Evolutionary conservation across 2,329 filamentous ascomycete species (phyloP).

Genomic region (Trichoderma aggressivum): DNA sequence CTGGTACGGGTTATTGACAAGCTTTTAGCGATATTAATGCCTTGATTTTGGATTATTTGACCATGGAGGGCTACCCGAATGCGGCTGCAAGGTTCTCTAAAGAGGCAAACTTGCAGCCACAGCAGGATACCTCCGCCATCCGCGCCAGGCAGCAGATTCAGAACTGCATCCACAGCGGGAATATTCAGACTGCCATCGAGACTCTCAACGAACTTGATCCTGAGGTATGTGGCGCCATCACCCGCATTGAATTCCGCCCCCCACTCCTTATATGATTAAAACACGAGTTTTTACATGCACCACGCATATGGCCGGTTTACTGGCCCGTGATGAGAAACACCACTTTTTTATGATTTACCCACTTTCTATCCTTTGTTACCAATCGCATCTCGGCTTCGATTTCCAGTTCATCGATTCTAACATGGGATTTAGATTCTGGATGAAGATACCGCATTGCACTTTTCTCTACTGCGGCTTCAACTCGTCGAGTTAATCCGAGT

Average conservation of each 20-base stretch:
- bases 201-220: slow-evolving; percentile 86
- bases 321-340: slow-evolving; percentile 87
- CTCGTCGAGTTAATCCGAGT: slow-evolving; percentile 87
- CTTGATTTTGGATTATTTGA: slow-evolving; percentile 93
- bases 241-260: slow-evolving; percentile 41
- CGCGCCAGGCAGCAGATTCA: slow-evolving; percentile 77
- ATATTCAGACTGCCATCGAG: slow-evolving; percentile 82
- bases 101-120: slow-evolving; percentile 81
- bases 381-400: neutral
- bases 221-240: slow-evolving; percentile 61
- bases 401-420: slow-evolving; percentile 4
- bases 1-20: slow-evolving; percentile 28
- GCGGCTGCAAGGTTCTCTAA: slow-evolving; percentile 91
- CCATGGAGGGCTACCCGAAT: slow-evolving; percentile 89
- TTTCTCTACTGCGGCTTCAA: slow-evolving; percentile 83
- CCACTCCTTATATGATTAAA: slow-evolving; percentile 73
- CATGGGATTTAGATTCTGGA: slow-evolving; percentile 72
- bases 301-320: slow-evolving; percentile 83
- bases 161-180: slow-evolving; percentile 77
- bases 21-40: slow-evolving; percentile 81
- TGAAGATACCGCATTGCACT: slow-evolving; percentile 76
- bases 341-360: slow-evolving; percentile 47
- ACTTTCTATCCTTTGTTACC: neutral
- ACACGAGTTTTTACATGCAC: slow-evolving; percentile 86
- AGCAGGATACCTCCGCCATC: slow-evolving; percentile 70